Base-by-base conservation (phyloP, 257 asterid genomes). In the Nicotiana undulata region DNA sequence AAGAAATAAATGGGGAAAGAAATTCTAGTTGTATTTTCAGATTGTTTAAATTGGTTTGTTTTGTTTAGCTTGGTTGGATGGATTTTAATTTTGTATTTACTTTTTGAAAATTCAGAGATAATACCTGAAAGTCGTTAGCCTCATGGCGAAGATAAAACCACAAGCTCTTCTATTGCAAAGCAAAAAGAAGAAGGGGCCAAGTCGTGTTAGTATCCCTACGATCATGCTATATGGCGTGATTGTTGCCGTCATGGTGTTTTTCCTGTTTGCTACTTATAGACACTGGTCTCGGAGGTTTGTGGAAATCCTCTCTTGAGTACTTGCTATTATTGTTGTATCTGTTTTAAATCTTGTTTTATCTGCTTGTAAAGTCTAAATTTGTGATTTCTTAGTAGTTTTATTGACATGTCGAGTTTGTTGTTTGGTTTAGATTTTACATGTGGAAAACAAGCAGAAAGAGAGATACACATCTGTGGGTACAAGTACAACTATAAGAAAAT, bases 101-200 rank as follows among this genome's bases (percentile, higher is more conserved):
- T 44, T 44, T 74, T 74, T 74, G 26, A 24, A 49, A 49, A 74
- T 51, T 49, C 31, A 79, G 82, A 70, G 49, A 46, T 51, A 64
- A 29, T 79, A 64, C 49, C 74, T n/a, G 81, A 60, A 51, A 66
- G 60, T 49, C 13, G n/a, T 20, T 46, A 29, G 20, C 31, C 8
- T 76, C 26, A 87, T 89, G 92, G 91, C 89, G 18, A 83, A 87
- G 84, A 89, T 89, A 79, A 89, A 89, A 68, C 92, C 90, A 28
- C 92, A 87, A 85, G 88, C 90, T 55, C 89, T 89, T 72, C 74
- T 89, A 32, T 88, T 81, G 59, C 92, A 87, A 76, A 89, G 91
- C 88, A 89, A 89, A 81, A 89, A 85, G 90, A 89, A 87, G 83
- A 87, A 89, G 80, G 87, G 80, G 18, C 90, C 90, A 2, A 86